Evolutionary conservation across 2,329 filamentous ascomycete species (phyloP).

Genomic region (Fusarium tupiense): DNA sequence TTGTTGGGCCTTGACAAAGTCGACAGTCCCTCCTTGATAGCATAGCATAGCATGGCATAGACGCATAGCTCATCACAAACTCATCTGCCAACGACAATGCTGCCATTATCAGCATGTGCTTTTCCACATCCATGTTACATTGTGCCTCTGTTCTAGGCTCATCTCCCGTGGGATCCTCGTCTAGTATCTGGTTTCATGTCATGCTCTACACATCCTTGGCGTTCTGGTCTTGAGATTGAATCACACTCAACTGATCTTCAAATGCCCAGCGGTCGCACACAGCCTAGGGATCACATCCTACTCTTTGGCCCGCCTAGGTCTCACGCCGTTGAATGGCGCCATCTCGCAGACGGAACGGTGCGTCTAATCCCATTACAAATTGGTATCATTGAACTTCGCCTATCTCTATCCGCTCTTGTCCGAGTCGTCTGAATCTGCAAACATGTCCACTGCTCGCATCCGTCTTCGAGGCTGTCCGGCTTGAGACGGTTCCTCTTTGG

Average conservation of each 20-base stretch:
- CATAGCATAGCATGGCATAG: not conserved
- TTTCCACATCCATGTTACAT: conserved; percentile 18
- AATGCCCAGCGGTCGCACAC: conserved; percentile 1
- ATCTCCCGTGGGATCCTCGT: conserved; percentile 29
- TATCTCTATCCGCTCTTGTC: conserved; percentile 30
- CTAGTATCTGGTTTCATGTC: conserved; percentile 14
- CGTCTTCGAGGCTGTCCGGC: conserved; percentile 61
- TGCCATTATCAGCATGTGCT: conserved; percentile 13
- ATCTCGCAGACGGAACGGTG: conserved; percentile 13
- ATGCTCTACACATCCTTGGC: conserved; percentile 6
- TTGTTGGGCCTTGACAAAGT: not conserved
- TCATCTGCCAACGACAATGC: conserved; percentile 13
- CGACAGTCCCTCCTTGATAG: not conserved
- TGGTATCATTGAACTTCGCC: not conserved
- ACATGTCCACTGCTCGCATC: conserved; percentile 86
- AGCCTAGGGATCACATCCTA: not conserved
- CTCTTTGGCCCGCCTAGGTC: not conserved
- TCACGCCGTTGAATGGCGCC: conserved; percentile 21
- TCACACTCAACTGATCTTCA: conserved; percentile 1
- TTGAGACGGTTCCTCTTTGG: conserved; percentile 17
- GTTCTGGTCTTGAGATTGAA: not conserved
- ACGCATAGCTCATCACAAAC: not conserved
- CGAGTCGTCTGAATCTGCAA: conserved; percentile 76
- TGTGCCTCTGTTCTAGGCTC: conserved; percentile 10
- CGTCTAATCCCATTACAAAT: conserved; percentile 3